phyloP scores from a whole-genome alignment of 2,329 filamentous ascomycete genomes.

The Arthrobotrys megalospora region DNA sequence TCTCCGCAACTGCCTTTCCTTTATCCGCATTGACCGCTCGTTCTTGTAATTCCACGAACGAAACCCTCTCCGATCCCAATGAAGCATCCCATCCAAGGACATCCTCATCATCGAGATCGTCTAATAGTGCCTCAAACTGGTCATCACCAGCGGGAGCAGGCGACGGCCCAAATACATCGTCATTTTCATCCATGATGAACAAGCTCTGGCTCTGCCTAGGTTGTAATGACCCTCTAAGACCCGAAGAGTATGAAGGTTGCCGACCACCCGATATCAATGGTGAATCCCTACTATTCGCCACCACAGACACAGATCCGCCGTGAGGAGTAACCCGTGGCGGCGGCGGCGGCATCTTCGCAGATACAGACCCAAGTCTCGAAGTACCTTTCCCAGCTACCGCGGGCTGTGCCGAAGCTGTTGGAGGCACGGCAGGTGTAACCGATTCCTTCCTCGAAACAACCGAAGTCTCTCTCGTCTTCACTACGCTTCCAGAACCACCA shows the following conservation, averaged over 20 bases:
- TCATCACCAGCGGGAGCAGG: slow-evolving; percentile 40
- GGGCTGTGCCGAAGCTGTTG: slow-evolving; percentile 16
- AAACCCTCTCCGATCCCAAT: slow-evolving; percentile 45
- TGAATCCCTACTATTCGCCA: slow-evolving; percentile 38
- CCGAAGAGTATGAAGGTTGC: slow-evolving; percentile 30
- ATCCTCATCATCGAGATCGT: slow-evolving; percentile 56
- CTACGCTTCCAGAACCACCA: slow-evolving; percentile 3
- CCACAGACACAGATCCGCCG: slow-evolving; percentile 33
- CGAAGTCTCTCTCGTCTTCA: slow-evolving; percentile 34
- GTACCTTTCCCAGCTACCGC: slow-evolving; percentile 9
- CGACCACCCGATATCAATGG: slow-evolving; percentile 23
- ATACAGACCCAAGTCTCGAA: slow-evolving; percentile 14
- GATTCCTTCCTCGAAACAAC: slow-evolving; percentile 31
- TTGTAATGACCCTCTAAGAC: slow-evolving; percentile 40
- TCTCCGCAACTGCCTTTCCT: neutral
- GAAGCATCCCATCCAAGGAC: slow-evolving; percentile 59
- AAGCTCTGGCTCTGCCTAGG: slow-evolving; percentile 55
- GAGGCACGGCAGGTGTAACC: slow-evolving; percentile 17
- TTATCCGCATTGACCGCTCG: slow-evolving; percentile 49
- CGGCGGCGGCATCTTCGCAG: slow-evolving; percentile 51
- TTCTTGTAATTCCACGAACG: slow-evolving; percentile 53
- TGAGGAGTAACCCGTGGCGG: slow-evolving; percentile 44
- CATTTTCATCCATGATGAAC: slow-evolving; percentile 56
- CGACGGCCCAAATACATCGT: slow-evolving; percentile 52
- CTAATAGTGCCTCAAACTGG: slow-evolving; percentile 42